Percentiles rank a stretch among this genome's conserved stretches.
These are phyloP conservation scores for Globisporangium ultimum DNA, from an alignment of 352 stramenopile genomes.

Conservation along the genomic window DNA sequence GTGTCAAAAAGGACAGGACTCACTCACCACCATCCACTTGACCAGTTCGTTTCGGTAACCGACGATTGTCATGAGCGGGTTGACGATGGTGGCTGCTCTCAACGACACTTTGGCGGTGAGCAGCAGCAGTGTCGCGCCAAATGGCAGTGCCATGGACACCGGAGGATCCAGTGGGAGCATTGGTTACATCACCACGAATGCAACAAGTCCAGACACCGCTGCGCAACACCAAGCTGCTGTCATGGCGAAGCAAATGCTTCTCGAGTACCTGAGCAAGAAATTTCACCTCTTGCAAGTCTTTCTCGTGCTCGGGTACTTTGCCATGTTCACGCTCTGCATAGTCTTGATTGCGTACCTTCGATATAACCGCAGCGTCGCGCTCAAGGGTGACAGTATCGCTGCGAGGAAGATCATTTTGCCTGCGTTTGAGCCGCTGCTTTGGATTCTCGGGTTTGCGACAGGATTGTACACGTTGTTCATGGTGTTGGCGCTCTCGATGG, in stretches of 20 bases:
- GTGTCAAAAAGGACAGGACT: too few relatives aligned
- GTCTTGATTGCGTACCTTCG: constrained; percentile 36
- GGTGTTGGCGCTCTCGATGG: constrained; percentile 23
- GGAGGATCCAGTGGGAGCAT: not conserved
- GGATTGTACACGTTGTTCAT: constrained; percentile 29
- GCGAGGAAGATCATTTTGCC: constrained; percentile 50
- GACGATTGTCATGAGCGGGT: too few relatives aligned
- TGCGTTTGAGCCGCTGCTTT: constrained; percentile 55
- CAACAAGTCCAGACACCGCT: not conserved
- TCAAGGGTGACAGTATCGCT: constrained; percentile 35
- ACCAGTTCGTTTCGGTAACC: too few relatives aligned
- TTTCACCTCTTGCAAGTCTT: constrained; percentile 9
- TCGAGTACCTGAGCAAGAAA: constrained; percentile 9
- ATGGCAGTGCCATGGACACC: too few relatives aligned
- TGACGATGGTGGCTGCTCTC: too few relatives aligned
- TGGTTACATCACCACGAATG: not conserved
- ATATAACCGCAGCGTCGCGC: constrained; percentile 32
- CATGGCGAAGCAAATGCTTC: not conserved
- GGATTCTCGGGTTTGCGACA: constrained; percentile 32
- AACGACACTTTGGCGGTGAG: too few relatives aligned
- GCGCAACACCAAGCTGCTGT: not conserved
- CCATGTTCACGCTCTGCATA: constrained; percentile 21
- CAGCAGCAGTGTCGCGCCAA: too few relatives aligned
- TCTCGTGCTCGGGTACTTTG: constrained; percentile 3
- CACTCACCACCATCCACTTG: too few relatives aligned